Evolutionary conservation across 2,329 filamentous ascomycete species (phyloP).

Genomic region (Penicillium rolfsii): DNA sequence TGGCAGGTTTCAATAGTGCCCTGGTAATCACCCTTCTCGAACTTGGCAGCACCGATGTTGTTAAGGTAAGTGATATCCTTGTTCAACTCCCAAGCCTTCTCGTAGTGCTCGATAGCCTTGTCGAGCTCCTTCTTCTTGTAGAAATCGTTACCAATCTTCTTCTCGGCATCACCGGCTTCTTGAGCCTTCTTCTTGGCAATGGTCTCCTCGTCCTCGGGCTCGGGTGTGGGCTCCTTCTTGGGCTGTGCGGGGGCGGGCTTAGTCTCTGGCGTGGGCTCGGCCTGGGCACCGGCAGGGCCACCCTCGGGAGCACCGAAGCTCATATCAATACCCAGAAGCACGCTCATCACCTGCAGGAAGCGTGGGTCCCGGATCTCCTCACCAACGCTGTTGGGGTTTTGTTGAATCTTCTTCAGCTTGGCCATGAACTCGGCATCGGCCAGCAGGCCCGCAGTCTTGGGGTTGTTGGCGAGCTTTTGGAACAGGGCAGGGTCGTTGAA

Average conservation of each 20-base stretch:
- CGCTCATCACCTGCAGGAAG: constrained; percentile 91
- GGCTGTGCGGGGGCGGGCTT: constrained; percentile 52
- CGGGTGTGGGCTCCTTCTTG: constrained; percentile 63
- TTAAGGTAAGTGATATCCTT: constrained; percentile 98
- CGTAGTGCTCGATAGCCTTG: constrained; percentile 90
- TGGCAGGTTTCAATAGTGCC: constrained; percentile 84
- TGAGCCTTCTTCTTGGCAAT: constrained; percentile 86
- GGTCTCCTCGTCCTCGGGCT: constrained; percentile 79
- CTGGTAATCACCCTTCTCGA: constrained; percentile 94
- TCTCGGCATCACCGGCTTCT: constrained; percentile 90
- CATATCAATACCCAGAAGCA: constrained; percentile 93
- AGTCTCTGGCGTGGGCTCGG: constrained; percentile 78
- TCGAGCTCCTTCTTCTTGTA: constrained; percentile 99
- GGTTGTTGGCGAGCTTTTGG: constrained; percentile 88
- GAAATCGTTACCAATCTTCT: constrained; percentile 87
- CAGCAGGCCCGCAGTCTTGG: constrained; percentile 83
- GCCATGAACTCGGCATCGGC: constrained; percentile 85
- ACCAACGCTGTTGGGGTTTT: constrained; percentile 77
- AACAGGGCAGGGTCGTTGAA: constrained; percentile 92
- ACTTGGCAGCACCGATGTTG: constrained; percentile 91
- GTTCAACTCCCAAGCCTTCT: constrained; percentile 88
- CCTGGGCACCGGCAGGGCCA: constrained; percentile 52
- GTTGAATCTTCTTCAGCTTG: constrained; percentile 79
- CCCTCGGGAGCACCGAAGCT: constrained; percentile 60
- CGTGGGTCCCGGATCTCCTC: constrained; percentile 85